These are phyloP conservation scores for Botryosphaeria agaves DNA, from an alignment of 2,329 filamentous ascomycete genomes.

Conservation along the genomic window DNA sequence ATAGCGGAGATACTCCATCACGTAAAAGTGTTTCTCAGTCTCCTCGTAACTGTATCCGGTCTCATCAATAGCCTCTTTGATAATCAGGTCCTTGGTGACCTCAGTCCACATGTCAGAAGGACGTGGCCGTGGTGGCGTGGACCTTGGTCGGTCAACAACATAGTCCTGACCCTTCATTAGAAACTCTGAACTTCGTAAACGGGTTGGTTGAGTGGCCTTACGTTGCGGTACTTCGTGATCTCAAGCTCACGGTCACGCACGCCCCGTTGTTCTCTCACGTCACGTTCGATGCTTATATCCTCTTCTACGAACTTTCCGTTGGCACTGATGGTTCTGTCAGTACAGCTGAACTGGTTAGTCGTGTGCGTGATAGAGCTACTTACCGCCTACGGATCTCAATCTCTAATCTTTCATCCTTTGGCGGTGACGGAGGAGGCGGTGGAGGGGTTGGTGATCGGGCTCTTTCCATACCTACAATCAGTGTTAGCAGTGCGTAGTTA, in stretches of 20 bases:
- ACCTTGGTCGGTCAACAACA: too few species aligned
- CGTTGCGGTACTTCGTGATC: too few species aligned
- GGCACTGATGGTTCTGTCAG: conserved; percentile 10
- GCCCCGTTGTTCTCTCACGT: conserved; percentile 19
- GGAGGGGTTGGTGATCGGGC: conserved; percentile 27
- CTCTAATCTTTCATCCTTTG: conserved; percentile 35
- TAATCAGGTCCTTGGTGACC: conserved; percentile 83
- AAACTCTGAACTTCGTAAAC: too few species aligned
- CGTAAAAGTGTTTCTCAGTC: conserved; percentile 76
- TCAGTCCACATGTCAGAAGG: conserved; percentile 67
- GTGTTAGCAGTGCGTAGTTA: neutral
- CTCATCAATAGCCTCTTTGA: conserved; percentile 70
- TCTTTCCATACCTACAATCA: conserved; percentile 23
- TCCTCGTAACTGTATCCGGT: conserved; percentile 81
- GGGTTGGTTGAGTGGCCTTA: too few species aligned
- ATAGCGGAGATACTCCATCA: conserved; percentile 78
- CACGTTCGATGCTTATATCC: conserved; percentile 45
- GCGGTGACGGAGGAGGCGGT: conserved; percentile 18
- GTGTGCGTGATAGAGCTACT: conserved; percentile 6
- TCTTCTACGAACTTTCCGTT: conserved; percentile 39
- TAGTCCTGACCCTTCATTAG: too few species aligned
- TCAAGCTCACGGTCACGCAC: conserved; percentile 3
- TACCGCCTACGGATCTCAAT: conserved; percentile 38
- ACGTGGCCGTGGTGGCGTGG: conserved; percentile 15
- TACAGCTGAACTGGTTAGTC: conserved; percentile 13